phyloP scores from a whole-genome alignment of 129 eudicot genomes.

The Chrysanthemum seticuspe region DNA sequence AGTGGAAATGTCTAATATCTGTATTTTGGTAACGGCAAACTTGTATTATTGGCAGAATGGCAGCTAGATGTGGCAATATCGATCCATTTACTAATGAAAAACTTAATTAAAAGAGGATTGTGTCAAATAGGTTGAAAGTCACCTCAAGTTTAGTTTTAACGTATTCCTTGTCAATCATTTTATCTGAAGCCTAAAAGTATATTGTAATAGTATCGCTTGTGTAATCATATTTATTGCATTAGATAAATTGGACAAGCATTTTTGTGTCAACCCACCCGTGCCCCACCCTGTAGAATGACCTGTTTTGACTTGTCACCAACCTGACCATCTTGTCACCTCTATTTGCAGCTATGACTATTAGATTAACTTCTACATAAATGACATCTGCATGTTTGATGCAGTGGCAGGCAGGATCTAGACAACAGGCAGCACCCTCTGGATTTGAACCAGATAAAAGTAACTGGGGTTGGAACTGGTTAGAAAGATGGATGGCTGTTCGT shows the following conservation, averaged over 20 bases:
- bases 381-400: conserved; percentile 32
- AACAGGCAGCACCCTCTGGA: conserved; percentile 51
- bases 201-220: no score
- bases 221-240: no score
- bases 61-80: neutral
- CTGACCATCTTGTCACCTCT: no score
- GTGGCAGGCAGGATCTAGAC: conserved; percentile 99
- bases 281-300: no score
- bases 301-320: no score
- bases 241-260: no score
- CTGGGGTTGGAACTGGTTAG: conserved; percentile 99
- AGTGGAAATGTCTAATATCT: neutral
- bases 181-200: no score
- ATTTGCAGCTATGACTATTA: neutral
- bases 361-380: neutral
- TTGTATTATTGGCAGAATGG: neutral
- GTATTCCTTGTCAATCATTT: no score
- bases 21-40: neutral
- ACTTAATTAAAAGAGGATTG: no score
- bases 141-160: no score
- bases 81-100: neutral
- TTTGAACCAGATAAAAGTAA: conserved; percentile 81
- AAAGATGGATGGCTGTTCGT: conserved; percentile 99
- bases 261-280: neutral
- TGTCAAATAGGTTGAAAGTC: no score